Conservation (phyloP, 2,329 filamentous ascomycete genomes). For the Orbilia brochopaga region DNA sequence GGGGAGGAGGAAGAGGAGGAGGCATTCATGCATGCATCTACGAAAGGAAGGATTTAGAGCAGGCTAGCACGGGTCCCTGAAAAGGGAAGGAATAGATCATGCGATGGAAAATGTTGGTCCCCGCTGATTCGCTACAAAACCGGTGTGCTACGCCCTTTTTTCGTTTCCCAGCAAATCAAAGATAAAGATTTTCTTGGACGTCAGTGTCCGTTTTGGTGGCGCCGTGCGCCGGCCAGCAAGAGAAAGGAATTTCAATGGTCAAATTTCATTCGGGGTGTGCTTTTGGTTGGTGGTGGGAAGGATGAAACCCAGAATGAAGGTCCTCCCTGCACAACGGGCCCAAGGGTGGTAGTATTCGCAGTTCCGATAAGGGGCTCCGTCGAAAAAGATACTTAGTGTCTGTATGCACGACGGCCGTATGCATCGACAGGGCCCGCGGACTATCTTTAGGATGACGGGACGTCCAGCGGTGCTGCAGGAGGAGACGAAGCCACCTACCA, state of each 20-base stretch:
- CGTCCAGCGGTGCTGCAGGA: slow-evolving; percentile 26
- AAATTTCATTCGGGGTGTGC: slow-evolving; percentile 37
- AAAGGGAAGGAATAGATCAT: slow-evolving; percentile 44
- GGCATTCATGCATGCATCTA: slow-evolving; percentile 25
- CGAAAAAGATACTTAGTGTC: slow-evolving; percentile 17
- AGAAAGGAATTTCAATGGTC: slow-evolving; percentile 36
- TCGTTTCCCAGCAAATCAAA: slow-evolving; percentile 50
- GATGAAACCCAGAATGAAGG: slow-evolving; percentile 44
- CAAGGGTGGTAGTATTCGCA: slow-evolving; percentile 15
- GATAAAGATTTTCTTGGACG: slow-evolving; percentile 47
- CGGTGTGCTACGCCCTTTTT: slow-evolving; percentile 32
- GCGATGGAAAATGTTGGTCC: slow-evolving; percentile 40
- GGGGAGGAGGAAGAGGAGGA: slow-evolving; percentile 15
- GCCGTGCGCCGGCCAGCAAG: slow-evolving; percentile 34
- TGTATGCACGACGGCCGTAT: slow-evolving; percentile 20
- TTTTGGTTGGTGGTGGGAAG: slow-evolving; percentile 33
- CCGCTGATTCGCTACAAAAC: slow-evolving; percentile 47
- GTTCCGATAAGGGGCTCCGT: slow-evolving; percentile 38
- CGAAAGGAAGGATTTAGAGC: slow-evolving; percentile 26
- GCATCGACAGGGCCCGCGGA: slow-evolving; percentile 22
- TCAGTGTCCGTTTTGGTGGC: slow-evolving; percentile 42
- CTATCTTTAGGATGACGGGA: slow-evolving; percentile 34
- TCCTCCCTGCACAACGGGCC: slow-evolving; percentile 34
- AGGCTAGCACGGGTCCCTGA: slow-evolving; percentile 37
- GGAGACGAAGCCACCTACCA: slow-evolving; percentile 44